Base-by-base conservation (phyloP, 352 stramenopile genomes). In the Phytopythium kandeliae region DNA sequence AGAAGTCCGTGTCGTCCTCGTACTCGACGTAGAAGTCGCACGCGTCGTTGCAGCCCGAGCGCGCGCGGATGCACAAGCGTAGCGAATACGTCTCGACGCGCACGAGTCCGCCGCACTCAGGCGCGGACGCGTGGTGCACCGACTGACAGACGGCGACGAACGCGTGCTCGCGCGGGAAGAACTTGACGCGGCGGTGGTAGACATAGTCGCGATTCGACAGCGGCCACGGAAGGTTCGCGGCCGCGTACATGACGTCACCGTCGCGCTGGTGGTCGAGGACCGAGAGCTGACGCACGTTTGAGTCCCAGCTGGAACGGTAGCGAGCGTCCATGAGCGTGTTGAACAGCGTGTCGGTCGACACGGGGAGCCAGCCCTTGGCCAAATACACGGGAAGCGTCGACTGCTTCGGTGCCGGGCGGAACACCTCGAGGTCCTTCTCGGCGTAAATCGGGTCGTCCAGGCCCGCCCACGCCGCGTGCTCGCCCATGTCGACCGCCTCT, bases 21-120 rank as follows among this genome's bases (percentile, higher is more conserved):
- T 90, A 92, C 56, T 89, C 76, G 19, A 85, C 57, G 58, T 81
- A 78, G 36, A 90, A 71, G 35, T 87, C 76, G 52, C 81, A 92
- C 33, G 69, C 70, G 49, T 71, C 74, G 37, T 68, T 74, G 1
- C 69, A 72, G 25, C 53, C 67, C 15, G 65, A 60, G 1, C 81
- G 65, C 15, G 63, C 73, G 4, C 78, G 78, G 35, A 92, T 79
- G 30, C 71, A 84, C 33, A 92, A 49, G 1, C 75, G 69, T 49
- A 86, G 48, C 10, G 60, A 57, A 38, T 73, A 89, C 2, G 71
- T 86, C 49, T 92, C 78, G 2, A 92, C 78, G 13, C 81, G 67
- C n/a, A 86, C 65, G 8, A 69, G 59, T 5, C 55, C 63, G 12
- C 64, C 59, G 54, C 52, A 63, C 9, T 66, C 53, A 12, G 73